Percentiles rank a stretch among this genome's conserved stretches.
These are phyloP conservation scores for Cladosporium phlei DNA, from an alignment of 2,329 filamentous ascomycete species.

Conservation along the genomic window DNA sequence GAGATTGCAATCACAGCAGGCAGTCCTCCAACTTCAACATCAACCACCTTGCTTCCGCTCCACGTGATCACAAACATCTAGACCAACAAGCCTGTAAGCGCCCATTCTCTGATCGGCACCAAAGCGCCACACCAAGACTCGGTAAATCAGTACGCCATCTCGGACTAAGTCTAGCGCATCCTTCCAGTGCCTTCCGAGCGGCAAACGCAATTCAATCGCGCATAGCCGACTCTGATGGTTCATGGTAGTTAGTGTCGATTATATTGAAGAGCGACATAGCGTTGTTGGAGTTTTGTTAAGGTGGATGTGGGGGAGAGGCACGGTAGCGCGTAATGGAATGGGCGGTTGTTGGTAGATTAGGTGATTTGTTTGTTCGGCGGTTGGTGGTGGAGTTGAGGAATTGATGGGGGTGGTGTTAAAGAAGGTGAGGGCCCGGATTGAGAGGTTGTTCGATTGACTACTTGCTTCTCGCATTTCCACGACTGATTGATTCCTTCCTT, in stretches of 20 bases:
- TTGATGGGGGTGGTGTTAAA: too few relatives aligned
- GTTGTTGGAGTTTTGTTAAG: not conserved
- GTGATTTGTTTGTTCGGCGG: not conserved
- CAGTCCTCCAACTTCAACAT: too few relatives aligned
- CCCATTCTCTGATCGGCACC: too few relatives aligned
- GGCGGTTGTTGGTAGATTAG: not conserved
- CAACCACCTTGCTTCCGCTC: too few relatives aligned
- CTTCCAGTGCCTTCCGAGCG: not conserved
- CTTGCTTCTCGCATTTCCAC: not conserved
- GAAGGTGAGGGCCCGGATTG: not conserved
- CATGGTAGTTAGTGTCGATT: not conserved
- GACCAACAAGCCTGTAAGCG: too few relatives aligned
- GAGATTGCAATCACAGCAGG: too few relatives aligned
- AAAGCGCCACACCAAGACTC: too few relatives aligned
- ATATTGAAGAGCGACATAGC: not conserved
- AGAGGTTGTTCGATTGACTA: not conserved
- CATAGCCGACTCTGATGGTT: constrained; percentile 1
- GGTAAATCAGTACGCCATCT: too few relatives aligned
- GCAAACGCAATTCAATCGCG: not conserved
- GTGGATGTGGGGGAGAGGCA: not conserved
- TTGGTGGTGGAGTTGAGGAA: not conserved
- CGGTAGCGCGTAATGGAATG: not conserved
- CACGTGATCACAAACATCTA: too few relatives aligned
- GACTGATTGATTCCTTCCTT: too few relatives aligned
- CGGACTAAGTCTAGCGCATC: not conserved